Conservation (phyloP, 1,284 basidiomycete species). For the Somion occarium region DNA sequence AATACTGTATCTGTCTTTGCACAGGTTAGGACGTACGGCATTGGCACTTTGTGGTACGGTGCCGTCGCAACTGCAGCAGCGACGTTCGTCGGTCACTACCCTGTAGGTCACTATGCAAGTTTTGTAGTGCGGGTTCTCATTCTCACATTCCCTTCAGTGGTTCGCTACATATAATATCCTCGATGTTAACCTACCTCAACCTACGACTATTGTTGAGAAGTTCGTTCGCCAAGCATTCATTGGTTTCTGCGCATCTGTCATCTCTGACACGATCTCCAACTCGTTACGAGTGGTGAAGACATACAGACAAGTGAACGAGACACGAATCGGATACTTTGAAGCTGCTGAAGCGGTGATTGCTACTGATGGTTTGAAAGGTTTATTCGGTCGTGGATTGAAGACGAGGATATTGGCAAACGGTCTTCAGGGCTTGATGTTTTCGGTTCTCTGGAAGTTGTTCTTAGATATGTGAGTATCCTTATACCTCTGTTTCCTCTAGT, state of each 20-base stretch:
- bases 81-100: slow-evolving; percentile 89
- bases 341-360: slow-evolving; percentile 65
- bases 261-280: slow-evolving; percentile 82
- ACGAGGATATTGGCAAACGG: slow-evolving; percentile 84
- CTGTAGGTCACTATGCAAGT: slow-evolving; percentile 46
- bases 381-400: slow-evolving; percentile 80
- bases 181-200: slow-evolving; percentile 51
- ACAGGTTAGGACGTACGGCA: slow-evolving; percentile 70
- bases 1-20: neutral
- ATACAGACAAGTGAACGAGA: slow-evolving; percentile 83
- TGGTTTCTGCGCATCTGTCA: slow-evolving; percentile 77
- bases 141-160: slow-evolving; percentile 41
- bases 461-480: slow-evolving; percentile 64
- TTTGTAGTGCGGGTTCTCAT: neutral
- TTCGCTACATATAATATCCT: slow-evolving; percentile 85
- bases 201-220: slow-evolving; percentile 50
- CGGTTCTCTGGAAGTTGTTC: slow-evolving; percentile 81
- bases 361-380: slow-evolving; percentile 57
- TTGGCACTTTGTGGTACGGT: slow-evolving; percentile 82
- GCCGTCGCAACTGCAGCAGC: slow-evolving; percentile 86
- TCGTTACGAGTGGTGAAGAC: slow-evolving; percentile 90
- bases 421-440: slow-evolving; percentile 82
- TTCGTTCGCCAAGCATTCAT: slow-evolving; percentile 80
- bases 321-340: slow-evolving; percentile 67
- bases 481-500: neutral